Percentiles rank a stretch among this genome's conserved stretches.
phyloP scores from a whole-genome alignment of 225 moss, liverwort and hornwort species.

The Antitrichia curtipendula region DNA sequence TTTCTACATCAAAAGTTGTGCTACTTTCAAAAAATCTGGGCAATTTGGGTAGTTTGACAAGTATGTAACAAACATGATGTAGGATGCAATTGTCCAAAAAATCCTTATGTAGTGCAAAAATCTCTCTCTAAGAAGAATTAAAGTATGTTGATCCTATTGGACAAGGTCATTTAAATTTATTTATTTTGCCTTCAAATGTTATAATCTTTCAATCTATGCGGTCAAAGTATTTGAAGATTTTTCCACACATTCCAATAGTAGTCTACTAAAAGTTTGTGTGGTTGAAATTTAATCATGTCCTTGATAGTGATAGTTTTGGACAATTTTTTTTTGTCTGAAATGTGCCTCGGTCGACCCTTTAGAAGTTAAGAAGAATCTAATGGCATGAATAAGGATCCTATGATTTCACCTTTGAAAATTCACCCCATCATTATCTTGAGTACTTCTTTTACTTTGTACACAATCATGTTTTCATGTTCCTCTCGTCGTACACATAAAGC shows the following conservation, averaged over 20 bases:
- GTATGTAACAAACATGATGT: background rate
- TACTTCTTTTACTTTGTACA: no score
- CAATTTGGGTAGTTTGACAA: background rate
- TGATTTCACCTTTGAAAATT: background rate
- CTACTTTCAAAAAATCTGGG: accelerated
- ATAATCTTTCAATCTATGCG: background rate
- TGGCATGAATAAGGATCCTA: no score
- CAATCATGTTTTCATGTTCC: background rate
- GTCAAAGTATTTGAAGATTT: background rate
- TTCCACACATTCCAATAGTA: background rate
- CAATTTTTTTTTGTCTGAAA: background rate
- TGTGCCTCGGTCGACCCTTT: accelerated
- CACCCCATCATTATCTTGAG: no score
- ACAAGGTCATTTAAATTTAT: accelerated
- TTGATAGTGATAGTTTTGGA: accelerated
- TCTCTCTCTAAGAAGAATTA: background rate
- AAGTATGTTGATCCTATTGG: background rate
- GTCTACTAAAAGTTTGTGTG: accelerated
- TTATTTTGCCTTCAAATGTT: background rate
- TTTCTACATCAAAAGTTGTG: accelerated
- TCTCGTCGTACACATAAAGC: background rate
- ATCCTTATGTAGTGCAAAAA: no score
- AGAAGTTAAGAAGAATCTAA: accelerated
- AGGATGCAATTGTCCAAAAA: background rate
- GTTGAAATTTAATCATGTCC: accelerated